Conservation (phyloP, 768 basidiomycete species). For the Hydnum rufescens region DNA sequence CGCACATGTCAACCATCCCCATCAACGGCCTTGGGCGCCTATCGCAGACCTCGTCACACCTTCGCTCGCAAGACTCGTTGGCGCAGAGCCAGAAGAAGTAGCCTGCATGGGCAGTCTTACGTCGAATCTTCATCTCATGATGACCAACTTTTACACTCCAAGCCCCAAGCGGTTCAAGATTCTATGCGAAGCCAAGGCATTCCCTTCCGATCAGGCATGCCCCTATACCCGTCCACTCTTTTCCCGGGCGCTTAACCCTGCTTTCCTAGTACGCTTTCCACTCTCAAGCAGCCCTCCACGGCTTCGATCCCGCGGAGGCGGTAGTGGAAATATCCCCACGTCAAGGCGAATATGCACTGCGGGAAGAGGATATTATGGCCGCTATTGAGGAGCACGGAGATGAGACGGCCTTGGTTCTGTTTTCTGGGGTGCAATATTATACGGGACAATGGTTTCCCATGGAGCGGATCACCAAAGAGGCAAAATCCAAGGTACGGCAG, state of each 20-base stretch:
- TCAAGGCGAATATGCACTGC: slow-evolving; percentile 62
- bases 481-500: slow-evolving; percentile 49
- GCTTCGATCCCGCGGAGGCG: slow-evolving; percentile 47
- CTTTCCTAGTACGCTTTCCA: slow-evolving; percentile 79
- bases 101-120: slow-evolving; percentile 93
- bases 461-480: slow-evolving; percentile 59
- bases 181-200: slow-evolving; percentile 81
- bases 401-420: slow-evolving; percentile 74
- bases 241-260: not conserved
- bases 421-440: slow-evolving; percentile 93
- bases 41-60: slow-evolving; percentile 54
- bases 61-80: slow-evolving; percentile 62
- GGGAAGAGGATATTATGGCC: slow-evolving; percentile 74
- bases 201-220: slow-evolving; percentile 87
- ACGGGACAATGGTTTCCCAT: slow-evolving; percentile 93
- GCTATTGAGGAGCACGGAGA: slow-evolving; percentile 50
- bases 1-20: slow-evolving; percentile 83
- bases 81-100: slow-evolving; percentile 49
- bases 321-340: slow-evolving; percentile 69
- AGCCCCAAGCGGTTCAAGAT: slow-evolving; percentile 75
- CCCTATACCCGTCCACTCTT: not conserved
- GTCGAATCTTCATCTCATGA: slow-evolving; percentile 86
- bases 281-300: slow-evolving; percentile 73
- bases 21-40: slow-evolving; percentile 62
- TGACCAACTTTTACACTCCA: slow-evolving; percentile 86